Percentiles rank a stretch among this genome's conserved stretches.
These are phyloP conservation scores for Schizophyllum amplum DNA, from an alignment of 1,284 basidiomycete species.

Conservation along the genomic window DNA sequence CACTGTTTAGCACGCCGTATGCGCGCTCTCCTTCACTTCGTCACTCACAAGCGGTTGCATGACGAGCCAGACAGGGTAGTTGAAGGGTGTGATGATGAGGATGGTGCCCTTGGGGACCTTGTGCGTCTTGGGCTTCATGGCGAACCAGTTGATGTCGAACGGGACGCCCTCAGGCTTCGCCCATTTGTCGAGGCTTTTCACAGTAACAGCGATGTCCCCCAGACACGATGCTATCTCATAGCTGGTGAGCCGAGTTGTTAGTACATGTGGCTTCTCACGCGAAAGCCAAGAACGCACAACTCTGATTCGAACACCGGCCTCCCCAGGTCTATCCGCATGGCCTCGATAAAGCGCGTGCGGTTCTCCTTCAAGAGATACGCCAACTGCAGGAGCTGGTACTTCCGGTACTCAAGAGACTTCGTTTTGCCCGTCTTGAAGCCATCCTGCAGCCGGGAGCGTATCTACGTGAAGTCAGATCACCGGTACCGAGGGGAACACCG, in stretches of 20 bases:
- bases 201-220: conserved; percentile 54
- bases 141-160: conserved; percentile 44
- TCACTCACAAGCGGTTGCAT: conserved; percentile 45
- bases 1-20: not conserved
- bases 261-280: not conserved
- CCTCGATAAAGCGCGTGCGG: conserved; percentile 41
- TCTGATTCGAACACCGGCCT: conserved; percentile 44
- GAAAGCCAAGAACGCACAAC: conserved; percentile 36
- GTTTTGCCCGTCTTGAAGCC: conserved; percentile 54
- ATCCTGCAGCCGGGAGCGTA: conserved; percentile 39
- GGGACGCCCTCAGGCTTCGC: conserved; percentile 56
- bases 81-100: conserved; percentile 56
- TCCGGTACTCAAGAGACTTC: conserved; percentile 51
- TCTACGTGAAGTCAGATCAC: conserved; percentile 26
- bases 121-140: conserved; percentile 55
- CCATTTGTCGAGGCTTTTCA: conserved; percentile 71
- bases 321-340: conserved; percentile 49
- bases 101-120: conserved; percentile 68
- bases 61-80: conserved; percentile 42
- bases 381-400: conserved; percentile 58
- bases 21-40: conserved; percentile 10
- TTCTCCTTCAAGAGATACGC: conserved; percentile 66
- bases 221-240: conserved; percentile 48
- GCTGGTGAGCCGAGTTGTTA: conserved; percentile 24
- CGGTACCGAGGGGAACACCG: not conserved